phyloP scores from a whole-genome alignment of 805 yeast species.

The Saccharomycopsis babjevae region DNA sequence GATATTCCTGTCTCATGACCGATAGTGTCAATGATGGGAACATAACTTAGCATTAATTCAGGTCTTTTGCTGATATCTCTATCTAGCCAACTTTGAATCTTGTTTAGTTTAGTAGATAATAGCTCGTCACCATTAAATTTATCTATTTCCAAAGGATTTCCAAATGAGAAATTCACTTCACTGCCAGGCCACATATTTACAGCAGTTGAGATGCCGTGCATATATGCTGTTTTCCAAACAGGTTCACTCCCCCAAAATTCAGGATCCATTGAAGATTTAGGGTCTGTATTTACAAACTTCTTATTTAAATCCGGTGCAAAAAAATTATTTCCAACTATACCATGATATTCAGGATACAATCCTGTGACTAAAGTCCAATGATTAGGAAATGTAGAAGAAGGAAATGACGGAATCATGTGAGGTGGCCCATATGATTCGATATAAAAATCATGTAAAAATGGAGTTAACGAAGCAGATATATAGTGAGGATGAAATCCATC shows the following conservation, averaged over 20 bases:
- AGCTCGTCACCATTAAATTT: slow-evolving; percentile 55
- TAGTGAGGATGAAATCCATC: slow-evolving; percentile 93
- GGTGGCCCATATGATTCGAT: slow-evolving; percentile 55
- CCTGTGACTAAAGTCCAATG: slow-evolving; percentile 92
- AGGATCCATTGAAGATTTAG: slow-evolving; percentile 38
- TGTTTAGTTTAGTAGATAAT: slow-evolving; percentile 43
- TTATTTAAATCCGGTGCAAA: slow-evolving; percentile 47
- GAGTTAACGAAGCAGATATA: slow-evolving; percentile 55
- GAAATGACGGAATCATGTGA: slow-evolving; percentile 78
- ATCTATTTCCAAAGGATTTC: slow-evolving; percentile 47
- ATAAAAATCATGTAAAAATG: slow-evolving; percentile 52
- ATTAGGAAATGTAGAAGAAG: slow-evolving; percentile 83
- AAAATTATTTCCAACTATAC: slow-evolving; percentile 77
- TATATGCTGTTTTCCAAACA: slow-evolving; percentile 67
- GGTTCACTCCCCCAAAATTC: slow-evolving; percentile 90
- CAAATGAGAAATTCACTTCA: slow-evolving; percentile 49
- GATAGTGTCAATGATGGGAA: slow-evolving; percentile 70
- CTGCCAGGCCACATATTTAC: slow-evolving; percentile 98
- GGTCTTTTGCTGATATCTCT: slow-evolving; percentile 47
- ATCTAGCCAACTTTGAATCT: slow-evolving; percentile 63
- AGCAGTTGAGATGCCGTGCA: slow-evolving; percentile 52
- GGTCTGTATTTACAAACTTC: slow-evolving; percentile 56
- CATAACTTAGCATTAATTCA: slow-evolving; percentile 64
- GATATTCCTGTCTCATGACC: slow-evolving; percentile 67
- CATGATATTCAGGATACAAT: slow-evolving; percentile 70